Conservation (phyloP, 2,329 filamentous ascomycete species). For the Talaromyces funiculosus region DNA sequence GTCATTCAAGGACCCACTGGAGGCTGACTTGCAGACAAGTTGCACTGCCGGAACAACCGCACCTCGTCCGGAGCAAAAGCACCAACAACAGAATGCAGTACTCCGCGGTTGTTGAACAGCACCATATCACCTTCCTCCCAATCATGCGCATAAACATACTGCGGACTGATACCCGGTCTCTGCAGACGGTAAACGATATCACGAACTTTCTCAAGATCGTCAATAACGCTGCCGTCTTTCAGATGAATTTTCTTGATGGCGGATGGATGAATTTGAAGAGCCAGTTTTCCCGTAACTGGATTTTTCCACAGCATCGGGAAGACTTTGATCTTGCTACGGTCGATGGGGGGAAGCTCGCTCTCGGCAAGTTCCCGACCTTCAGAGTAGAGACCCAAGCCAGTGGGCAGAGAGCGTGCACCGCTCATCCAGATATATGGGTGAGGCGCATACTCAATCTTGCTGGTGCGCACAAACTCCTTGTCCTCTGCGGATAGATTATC, state of each 20-base stretch:
- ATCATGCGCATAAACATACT: conserved; percentile 65
- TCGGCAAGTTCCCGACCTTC: conserved; percentile 58
- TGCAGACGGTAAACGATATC: conserved; percentile 68
- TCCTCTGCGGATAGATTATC: conserved; percentile 60
- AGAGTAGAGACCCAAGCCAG: conserved; percentile 66
- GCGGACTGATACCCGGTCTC: conserved; percentile 64
- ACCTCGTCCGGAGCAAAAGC: conserved; percentile 69
- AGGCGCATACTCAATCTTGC: conserved; percentile 67
- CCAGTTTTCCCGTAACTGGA: conserved; percentile 61
- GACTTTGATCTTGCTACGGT: conserved; percentile 61
- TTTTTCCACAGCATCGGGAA: conserved; percentile 75
- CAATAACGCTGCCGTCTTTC: conserved; percentile 61
- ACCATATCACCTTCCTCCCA: conserved; percentile 74
- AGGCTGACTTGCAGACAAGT: conserved; percentile 51
- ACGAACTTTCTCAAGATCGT: conserved; percentile 60
- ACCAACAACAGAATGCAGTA: conserved; percentile 70
- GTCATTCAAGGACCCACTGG: conserved; percentile 6
- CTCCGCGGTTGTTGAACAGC: conserved; percentile 71
- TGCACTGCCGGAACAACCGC: conserved; percentile 70
- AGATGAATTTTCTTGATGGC: conserved; percentile 65
- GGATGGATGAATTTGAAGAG: conserved; percentile 68
- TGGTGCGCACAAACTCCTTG: conserved; percentile 61
- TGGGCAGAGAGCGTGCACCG: conserved; percentile 57
- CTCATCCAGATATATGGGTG: conserved; percentile 83
- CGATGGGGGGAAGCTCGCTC: conserved; percentile 59